Percentiles rank a stretch among this genome's conserved stretches.
Evolutionary conservation across 768 basidiomycete genomes (phyloP).

Genomic region (Mycena maculata): DNA sequence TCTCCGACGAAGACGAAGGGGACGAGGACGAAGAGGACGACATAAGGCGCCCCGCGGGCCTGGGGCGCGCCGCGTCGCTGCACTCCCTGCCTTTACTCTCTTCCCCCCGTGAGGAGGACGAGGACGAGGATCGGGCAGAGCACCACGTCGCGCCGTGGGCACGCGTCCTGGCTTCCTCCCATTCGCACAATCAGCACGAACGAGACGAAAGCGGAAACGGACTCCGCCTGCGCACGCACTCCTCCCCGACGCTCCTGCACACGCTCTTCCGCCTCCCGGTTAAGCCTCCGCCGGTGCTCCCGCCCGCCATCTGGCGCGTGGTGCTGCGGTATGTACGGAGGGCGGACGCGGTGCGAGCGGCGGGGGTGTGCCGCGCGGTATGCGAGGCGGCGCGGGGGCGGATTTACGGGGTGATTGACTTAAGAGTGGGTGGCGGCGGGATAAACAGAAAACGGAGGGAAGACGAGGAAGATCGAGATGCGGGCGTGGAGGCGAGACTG

Average conservation of each 20-base stretch:
- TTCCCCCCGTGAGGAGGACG: neutral
- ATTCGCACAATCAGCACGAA: neutral
- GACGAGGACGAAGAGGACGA: slow-evolving; percentile 29
- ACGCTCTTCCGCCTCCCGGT: neutral
- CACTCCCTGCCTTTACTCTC: neutral
- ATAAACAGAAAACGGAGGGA: neutral
- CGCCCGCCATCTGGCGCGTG: neutral
- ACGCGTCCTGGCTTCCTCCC: neutral
- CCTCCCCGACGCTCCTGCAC: neutral
- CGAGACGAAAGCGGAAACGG: too few species aligned
- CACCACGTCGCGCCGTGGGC: too few species aligned
- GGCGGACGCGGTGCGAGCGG: slow-evolving; percentile 7
- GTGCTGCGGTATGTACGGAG: neutral
- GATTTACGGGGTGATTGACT: slow-evolving; percentile 15
- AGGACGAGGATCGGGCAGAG: neutral
- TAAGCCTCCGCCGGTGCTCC: neutral
- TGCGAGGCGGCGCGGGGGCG: slow-evolving; percentile 19
- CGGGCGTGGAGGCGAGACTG: neutral
- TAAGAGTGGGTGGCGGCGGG: neutral
- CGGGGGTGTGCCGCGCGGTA: neutral
- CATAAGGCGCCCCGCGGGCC: slow-evolving; percentile 27
- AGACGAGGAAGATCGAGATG: neutral
- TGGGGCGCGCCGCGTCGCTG: slow-evolving; percentile 21
- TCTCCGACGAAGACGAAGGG: neutral
- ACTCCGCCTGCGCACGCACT: too few species aligned